Percentiles rank a stretch among this genome's conserved stretches.
Conservation (phyloP, 1,284 basidiomycete species). For the Abortiporus biennis region DNA sequence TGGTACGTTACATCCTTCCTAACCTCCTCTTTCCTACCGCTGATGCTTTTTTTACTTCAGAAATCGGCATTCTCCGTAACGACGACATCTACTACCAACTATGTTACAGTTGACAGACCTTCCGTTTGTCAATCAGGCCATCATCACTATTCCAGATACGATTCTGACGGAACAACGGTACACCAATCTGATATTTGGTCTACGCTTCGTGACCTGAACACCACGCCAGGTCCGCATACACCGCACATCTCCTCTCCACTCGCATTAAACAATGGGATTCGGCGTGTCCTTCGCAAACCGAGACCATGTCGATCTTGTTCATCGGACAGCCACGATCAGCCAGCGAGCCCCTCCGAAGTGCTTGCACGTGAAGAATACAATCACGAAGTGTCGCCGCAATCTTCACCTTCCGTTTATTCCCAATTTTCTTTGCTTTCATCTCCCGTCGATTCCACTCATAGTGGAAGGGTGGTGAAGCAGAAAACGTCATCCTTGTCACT, state of each 20-base stretch:
- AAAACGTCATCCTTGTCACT: no score
- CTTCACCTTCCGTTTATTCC: no score
- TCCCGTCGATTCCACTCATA: no score
- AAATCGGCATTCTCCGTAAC: conserved; percentile 45
- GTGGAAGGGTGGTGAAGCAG: no score
- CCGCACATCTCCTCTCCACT: background rate
- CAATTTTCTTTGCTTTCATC: no score
- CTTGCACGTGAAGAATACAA: conserved; percentile 26
- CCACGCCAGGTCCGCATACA: background rate
- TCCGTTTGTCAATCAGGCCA: conserved; percentile 9
- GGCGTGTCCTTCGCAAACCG: conserved; percentile 11
- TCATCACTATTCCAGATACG: conserved; percentile 12
- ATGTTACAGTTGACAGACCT: conserved; percentile 30
- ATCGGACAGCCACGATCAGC: conserved; percentile 5
- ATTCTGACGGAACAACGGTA: no score
- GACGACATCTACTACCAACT: conserved; percentile 44
- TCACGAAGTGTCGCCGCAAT: conserved; percentile 15
- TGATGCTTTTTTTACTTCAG: conserved; percentile 19
- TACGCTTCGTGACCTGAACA: background rate
- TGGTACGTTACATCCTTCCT: conserved; percentile 19
- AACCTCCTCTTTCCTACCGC: background rate
- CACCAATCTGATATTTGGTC: background rate
- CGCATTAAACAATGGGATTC: background rate
- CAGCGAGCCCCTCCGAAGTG: conserved; percentile 24
- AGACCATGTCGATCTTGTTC: no score